phyloP scores from a whole-genome alignment of 202 grass and related monocot species.

The Setaria italica region DNA sequence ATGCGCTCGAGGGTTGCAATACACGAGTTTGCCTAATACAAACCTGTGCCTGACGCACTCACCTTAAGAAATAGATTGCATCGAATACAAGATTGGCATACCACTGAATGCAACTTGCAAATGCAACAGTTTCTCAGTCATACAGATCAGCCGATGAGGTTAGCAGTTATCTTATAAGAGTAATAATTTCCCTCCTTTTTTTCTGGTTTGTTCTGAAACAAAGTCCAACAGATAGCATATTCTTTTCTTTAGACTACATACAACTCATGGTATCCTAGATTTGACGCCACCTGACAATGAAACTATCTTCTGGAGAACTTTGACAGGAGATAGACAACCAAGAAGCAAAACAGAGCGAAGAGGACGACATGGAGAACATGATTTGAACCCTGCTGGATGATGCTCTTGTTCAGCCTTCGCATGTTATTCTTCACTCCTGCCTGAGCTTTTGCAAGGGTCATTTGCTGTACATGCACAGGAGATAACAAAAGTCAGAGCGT shows the following conservation, averaged over 20 bases:
- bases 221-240: neutral
- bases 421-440: slow-evolving; percentile 86
- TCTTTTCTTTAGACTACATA: slow-evolving; percentile 37
- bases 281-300: neutral
- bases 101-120: neutral
- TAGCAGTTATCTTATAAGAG: neutral
- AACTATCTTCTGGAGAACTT: slow-evolving; percentile 74
- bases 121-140: neutral
- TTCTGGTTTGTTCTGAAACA: neutral
- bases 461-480: slow-evolving; percentile 64
- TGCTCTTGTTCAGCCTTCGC: slow-evolving; percentile 79
- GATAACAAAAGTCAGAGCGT: slow-evolving; percentile 17
- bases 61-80: neutral
- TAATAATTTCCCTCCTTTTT: neutral
- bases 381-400: slow-evolving; percentile 78
- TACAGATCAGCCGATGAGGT: neutral
- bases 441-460: slow-evolving; percentile 76
- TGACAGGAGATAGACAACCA: slow-evolving; percentile 77
- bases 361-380: slow-evolving; percentile 76
- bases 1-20: neutral
- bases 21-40: neutral
- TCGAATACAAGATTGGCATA: neutral
- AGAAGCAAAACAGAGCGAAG: slow-evolving; percentile 76
- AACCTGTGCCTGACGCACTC: neutral
- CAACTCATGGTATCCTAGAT: slow-evolving; percentile 36